Evolutionary conservation across 139 green algal species (phyloP), one percentile per base, ranked within the genome.

Genomic region (Nannochloris sp.): DNA sequence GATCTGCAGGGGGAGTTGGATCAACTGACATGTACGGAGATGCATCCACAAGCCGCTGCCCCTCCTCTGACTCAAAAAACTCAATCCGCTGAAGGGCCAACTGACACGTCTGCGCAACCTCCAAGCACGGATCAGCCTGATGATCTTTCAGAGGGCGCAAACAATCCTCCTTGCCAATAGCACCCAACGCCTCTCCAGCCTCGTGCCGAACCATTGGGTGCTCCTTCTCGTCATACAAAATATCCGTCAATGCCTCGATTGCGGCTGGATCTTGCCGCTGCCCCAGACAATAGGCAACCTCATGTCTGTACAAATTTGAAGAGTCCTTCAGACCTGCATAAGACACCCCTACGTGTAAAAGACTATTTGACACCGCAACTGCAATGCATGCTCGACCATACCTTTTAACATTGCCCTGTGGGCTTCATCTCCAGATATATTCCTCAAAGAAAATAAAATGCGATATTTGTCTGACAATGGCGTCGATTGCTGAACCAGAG

Each of bases 101-200:
- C 76, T 94, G 77, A 69, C 92, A 98, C 0, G 93, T 99, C 70
- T 99, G 92, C 3, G 85, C 80, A 2, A 99, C 88, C 79, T 91
- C 77, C n/a, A 51, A 20, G 49, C 49, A 62, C 44, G 28, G 6
- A 61, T 95, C 87, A 2, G 68, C 48, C 16, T 26, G 4, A 63
- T 85, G 73, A 25, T 78, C 31, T 59, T 74, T 62, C 6, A 98
- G 74, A 3, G 82, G 62, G 16, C 58, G 43, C 33, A 92, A 48
- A 67, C 87, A 94, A 11, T 80, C 69, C 23, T 73, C 51, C 0
- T 69, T 84, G 23, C 79, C 89, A 44, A 96, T 95, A 5, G 89
- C 89, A 10, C 89, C 89, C 26, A 96, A 66, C 3, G 89, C 88
- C 76, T 96, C 89, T 8, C 79, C 89, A 23, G 89, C 89, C 66